Conservation (phyloP, 2,329 filamentous ascomycete genomes). For the Lecanicillium sp. region DNA sequence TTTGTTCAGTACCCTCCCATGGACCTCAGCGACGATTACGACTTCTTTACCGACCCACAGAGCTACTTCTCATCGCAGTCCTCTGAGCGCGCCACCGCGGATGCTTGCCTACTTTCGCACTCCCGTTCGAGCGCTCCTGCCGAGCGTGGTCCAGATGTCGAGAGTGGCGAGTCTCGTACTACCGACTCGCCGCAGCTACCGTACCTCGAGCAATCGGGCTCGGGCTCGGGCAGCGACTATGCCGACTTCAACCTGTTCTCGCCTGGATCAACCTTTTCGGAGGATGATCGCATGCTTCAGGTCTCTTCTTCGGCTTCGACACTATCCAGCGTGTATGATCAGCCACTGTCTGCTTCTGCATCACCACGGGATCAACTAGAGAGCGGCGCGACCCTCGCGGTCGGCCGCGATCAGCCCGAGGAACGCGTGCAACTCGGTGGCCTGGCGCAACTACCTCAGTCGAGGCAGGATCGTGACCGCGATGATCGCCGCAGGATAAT, state of each 20-base stretch:
- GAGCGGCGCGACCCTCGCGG: background rate
- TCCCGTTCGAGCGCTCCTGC: slow-evolving; percentile 4
- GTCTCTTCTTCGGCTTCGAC: slow-evolving; percentile 14
- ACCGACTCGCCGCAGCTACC: slow-evolving; percentile 22
- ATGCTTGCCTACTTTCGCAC: slow-evolving; percentile 16
- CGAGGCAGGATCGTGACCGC: too few relatives aligned
- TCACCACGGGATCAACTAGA: background rate
- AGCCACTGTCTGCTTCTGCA: slow-evolving; percentile 5
- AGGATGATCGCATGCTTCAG: slow-evolving; percentile 37
- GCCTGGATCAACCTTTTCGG: slow-evolving; percentile 37
- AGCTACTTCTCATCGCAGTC: slow-evolving; percentile 33
- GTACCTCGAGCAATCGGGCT: slow-evolving; percentile 24
- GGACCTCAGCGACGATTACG: slow-evolving; percentile 29
- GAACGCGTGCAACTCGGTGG: too few relatives aligned
- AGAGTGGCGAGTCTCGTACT: slow-evolving; percentile 6
- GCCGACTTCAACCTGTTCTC: slow-evolving; percentile 51
- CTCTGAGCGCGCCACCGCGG: slow-evolving; percentile 13
- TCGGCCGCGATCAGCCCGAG: too few relatives aligned
- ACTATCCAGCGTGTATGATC: slow-evolving; percentile 7
- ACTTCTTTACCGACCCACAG: slow-evolving; percentile 37
- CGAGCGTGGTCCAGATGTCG: slow-evolving; percentile 6
- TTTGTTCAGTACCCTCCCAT: slow-evolving; percentile 35
- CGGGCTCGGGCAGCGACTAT: slow-evolving; percentile 29
- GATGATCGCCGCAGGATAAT: too few relatives aligned
- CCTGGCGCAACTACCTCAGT: too few relatives aligned